Evolutionary conservation across 192 early-diverging fungal species (phyloP).

Genomic region (Coemansia sp.): DNA sequence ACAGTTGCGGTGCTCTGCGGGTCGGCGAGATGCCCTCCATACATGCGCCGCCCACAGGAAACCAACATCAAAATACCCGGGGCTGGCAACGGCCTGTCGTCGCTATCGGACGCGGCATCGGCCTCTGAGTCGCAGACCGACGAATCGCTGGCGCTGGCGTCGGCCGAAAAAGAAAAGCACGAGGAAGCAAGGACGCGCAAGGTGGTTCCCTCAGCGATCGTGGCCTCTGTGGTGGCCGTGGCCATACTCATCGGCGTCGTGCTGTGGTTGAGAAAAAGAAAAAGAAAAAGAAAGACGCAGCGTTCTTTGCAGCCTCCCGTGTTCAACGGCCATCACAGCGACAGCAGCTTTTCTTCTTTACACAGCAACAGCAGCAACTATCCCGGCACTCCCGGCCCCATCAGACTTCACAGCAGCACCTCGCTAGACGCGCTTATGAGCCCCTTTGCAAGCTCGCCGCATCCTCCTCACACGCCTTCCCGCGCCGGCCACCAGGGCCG

Average conservation of each 20-base stretch:
- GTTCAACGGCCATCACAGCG: not conserved
- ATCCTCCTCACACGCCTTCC: not conserved
- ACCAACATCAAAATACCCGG: not conserved
- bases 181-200: not conserved
- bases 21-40: not conserved
- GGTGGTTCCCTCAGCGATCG: not conserved
- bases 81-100: not conserved
- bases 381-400: not conserved
- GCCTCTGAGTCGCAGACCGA: not conserved
- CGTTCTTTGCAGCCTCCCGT: not conserved
- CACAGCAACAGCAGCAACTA: not conserved
- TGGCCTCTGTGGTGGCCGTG: not conserved
- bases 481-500: not conserved
- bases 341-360: constrained; percentile 11
- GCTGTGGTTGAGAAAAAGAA: constrained; percentile 4
- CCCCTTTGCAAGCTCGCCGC: constrained; percentile 1
- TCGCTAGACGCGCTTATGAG: constrained; percentile 10
- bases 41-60: constrained; percentile 1
- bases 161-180: not conserved
- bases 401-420: constrained; percentile 7
- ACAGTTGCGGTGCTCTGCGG: not conserved
- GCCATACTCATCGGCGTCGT: not conserved
- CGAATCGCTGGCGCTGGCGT: not conserved
- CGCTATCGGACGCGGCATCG: not conserved
- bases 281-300: not conserved